Conservation (phyloP, 352 stramenopile species). For the Pythium brassicae region DNA sequence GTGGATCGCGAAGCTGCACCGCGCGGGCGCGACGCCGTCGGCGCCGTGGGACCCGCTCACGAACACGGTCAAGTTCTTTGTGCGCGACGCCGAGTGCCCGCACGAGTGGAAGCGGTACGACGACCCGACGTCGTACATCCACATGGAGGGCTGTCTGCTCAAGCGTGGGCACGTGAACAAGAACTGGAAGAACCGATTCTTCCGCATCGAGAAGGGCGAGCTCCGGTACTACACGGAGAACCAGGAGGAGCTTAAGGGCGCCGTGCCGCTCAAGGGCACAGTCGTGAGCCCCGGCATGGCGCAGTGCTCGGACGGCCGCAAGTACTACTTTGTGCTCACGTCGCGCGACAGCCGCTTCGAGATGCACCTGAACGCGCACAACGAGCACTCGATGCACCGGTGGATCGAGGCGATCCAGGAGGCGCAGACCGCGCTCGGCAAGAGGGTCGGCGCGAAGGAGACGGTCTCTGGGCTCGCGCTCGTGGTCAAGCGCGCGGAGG, state of each 20-base stretch:
- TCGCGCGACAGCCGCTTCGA: constrained; percentile 80
- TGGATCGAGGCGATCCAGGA: constrained; percentile 86
- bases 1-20: constrained; percentile 76
- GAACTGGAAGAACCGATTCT: constrained; percentile 88
- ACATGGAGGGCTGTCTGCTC: constrained; percentile 81
- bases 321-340: constrained; percentile 84
- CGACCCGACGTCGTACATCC: constrained; percentile 80
- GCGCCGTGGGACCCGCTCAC: constrained; percentile 72
- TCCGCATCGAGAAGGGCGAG: constrained; percentile 78
- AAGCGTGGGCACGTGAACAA: constrained; percentile 85
- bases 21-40: constrained; percentile 57
- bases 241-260: constrained; percentile 66
- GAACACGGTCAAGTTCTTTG: constrained; percentile 83
- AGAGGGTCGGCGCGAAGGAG: constrained; percentile 34
- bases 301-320: constrained; percentile 70
- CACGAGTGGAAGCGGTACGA: constrained; percentile 87
- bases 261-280: constrained; percentile 67
- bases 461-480: constrained; percentile 62
- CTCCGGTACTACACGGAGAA: constrained; percentile 84
- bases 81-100: constrained; percentile 57
- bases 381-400: constrained; percentile 78
- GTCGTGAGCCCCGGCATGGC: constrained; percentile 83
- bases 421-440: constrained; percentile 53
- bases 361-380: constrained; percentile 81
- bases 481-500: constrained; percentile 72